These are phyloP conservation scores for Penicillium polonicum DNA, from an alignment of 2,329 filamentous ascomycete species.

Conservation along the genomic window DNA sequence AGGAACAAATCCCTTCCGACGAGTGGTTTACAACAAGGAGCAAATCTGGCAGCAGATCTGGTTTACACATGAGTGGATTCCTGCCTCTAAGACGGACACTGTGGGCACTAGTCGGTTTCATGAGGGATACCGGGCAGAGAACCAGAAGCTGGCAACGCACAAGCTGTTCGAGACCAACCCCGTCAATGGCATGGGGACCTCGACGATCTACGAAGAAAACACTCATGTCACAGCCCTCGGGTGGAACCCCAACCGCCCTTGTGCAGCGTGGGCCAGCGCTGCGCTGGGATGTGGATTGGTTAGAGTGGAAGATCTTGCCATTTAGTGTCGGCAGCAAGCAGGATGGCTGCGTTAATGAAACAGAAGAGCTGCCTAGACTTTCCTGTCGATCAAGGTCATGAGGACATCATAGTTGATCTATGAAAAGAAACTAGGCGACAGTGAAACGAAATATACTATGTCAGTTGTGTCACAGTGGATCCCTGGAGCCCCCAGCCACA, in stretches of 20 bases:
- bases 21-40: slow-evolving; percentile 51
- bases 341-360: slow-evolving; percentile 8
- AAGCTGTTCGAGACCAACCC: slow-evolving; percentile 33
- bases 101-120: slow-evolving; percentile 44
- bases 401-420: slow-evolving; percentile 14
- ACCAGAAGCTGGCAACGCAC: slow-evolving; percentile 32
- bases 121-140: slow-evolving; percentile 46
- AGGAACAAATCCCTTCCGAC: slow-evolving; percentile 53
- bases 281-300: slow-evolving; percentile 67
- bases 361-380: slow-evolving; percentile 1
- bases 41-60: slow-evolving; percentile 55
- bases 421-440: slow-evolving; percentile 27
- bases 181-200: slow-evolving; percentile 34
- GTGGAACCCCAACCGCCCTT: slow-evolving; percentile 68
- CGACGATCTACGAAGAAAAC: slow-evolving; percentile 59
- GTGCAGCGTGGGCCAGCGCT: slow-evolving; percentile 65
- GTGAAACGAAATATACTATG: slow-evolving; percentile 1
- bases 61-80: slow-evolving; percentile 59
- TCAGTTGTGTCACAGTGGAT: slow-evolving; percentile 12
- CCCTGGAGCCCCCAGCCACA: slow-evolving; percentile 22
- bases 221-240: slow-evolving; percentile 62
- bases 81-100: slow-evolving; percentile 24
- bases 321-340: slow-evolving; percentile 20
- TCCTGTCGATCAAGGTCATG: slow-evolving; percentile 2
- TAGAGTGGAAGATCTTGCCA: slow-evolving; percentile 64